These are phyloP conservation scores for Arachis stenosperma DNA, from an alignment of 306 rosid genomes.

Conservation along the genomic window DNA sequence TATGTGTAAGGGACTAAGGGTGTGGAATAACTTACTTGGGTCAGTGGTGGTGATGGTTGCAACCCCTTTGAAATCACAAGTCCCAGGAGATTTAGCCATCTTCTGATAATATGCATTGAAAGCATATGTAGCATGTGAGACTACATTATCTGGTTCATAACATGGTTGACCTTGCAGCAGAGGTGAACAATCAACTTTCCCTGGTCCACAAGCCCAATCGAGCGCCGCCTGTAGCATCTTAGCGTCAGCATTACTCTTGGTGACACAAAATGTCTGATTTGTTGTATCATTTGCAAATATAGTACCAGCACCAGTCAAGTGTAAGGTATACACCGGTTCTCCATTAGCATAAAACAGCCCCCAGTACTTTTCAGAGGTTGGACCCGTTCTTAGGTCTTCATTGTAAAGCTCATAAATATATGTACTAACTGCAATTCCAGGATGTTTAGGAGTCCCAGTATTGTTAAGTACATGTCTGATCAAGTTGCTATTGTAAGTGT, in stretches of 20 bases:
- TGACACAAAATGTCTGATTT: constrained; percentile 91
- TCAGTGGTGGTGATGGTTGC: constrained; percentile 82
- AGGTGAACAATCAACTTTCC: constrained; percentile 88
- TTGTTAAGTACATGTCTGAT: constrained; percentile 84
- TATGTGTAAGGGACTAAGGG: background rate
- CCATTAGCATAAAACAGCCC: constrained; percentile 80
- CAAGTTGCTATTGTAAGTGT: constrained; percentile 92
- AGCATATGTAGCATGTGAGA: constrained; percentile 77
- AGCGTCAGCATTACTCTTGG: constrained; percentile 64
- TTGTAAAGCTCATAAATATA: constrained; percentile 91
- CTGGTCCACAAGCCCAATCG: constrained; percentile 99
- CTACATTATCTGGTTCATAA: constrained; percentile 77
- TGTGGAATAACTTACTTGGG: constrained; percentile 67
- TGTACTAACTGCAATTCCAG: constrained; percentile 86
- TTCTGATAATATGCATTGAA: constrained; percentile 85
- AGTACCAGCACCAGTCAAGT: constrained; percentile 81
- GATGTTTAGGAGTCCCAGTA: constrained; percentile 94
- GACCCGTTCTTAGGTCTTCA: constrained; percentile 85
- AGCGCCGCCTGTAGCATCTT: constrained; percentile 93
- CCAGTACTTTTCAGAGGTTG: constrained; percentile 85
- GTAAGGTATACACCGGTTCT: constrained; percentile 74
- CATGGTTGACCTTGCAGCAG: constrained; percentile 86
- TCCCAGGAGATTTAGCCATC: constrained; percentile 81
- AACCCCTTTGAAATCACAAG: constrained; percentile 95
- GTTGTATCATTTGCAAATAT: constrained; percentile 86